Conservation (phyloP, 257 asterid genomes). For the Henckelia pumila region DNA sequence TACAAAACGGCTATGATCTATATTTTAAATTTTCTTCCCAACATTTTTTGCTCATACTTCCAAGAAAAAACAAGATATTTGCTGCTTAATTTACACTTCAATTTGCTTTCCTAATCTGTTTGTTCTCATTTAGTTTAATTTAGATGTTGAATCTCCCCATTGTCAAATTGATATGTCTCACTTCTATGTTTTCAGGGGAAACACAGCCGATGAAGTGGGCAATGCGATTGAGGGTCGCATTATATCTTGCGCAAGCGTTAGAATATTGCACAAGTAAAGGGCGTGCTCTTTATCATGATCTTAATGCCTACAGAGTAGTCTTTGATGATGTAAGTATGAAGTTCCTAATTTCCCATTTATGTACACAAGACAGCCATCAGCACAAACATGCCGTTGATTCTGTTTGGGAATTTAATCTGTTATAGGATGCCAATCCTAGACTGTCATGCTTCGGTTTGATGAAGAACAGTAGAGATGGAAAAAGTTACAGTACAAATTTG, state of each 20-base stretch:
- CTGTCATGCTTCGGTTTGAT: constrained; percentile 69
- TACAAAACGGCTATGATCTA: neutral
- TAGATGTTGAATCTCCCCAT: neutral
- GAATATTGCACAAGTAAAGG: constrained; percentile 90
- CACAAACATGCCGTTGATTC: neutral
- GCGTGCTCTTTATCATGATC: constrained; percentile 91
- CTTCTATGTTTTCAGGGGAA: constrained; percentile 65
- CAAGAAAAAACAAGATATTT: neutral
- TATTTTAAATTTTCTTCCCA: neutral
- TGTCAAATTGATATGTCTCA: constrained; percentile 10
- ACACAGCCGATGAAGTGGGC: constrained; percentile 98
- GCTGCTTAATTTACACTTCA: neutral
- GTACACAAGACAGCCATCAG: neutral
- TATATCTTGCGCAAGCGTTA: constrained; percentile 82
- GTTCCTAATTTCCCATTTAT: constrained; percentile 6
- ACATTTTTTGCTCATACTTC: neutral
- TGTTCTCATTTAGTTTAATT: neutral
- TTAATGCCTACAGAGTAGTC: constrained; percentile 87
- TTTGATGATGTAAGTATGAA: constrained; percentile 76
- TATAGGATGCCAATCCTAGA: constrained; percentile 58
- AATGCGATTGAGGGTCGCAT: constrained; percentile 95
- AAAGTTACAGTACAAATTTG: constrained; percentile 69
- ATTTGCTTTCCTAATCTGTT: neutral
- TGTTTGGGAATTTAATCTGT: constrained; percentile 1
- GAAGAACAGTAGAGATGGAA: constrained; percentile 74